Conservation (phyloP, 257 asterid genomes). For the Leptodermis oblonga region DNA sequence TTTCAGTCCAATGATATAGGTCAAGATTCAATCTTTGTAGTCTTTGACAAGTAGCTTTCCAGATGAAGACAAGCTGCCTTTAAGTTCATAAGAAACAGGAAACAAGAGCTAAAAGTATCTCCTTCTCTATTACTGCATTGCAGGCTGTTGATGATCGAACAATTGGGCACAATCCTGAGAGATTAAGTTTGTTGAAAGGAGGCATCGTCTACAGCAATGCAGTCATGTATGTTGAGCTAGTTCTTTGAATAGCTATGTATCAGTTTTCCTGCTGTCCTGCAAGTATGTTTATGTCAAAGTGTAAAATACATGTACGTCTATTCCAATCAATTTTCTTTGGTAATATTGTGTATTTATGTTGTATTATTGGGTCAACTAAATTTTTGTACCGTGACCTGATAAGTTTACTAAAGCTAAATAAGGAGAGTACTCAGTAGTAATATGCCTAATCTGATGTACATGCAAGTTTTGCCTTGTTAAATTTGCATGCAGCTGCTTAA, state of each 20-base stretch:
- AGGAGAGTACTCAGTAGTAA: neutral
- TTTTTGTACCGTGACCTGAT: neutral
- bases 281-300: neutral
- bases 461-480: neutral
- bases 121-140: constrained; percentile 22
- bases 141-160: constrained; percentile 92
- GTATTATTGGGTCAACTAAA: neutral
- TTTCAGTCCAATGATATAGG: neutral
- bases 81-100: neutral
- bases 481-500: neutral
- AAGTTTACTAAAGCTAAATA: neutral
- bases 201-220: constrained; percentile 88
- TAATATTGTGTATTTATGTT: neutral
- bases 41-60: neutral
- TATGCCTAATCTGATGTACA: neutral
- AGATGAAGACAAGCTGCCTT: neutral
- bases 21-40: neutral
- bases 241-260: neutral
- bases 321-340: neutral
- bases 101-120: neutral
- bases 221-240: constrained; percentile 60
- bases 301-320: neutral
- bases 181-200: constrained; percentile 86
- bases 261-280: neutral
- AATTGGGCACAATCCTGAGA: constrained; percentile 91